Evolutionary conservation across 176 grass and related monocot species (phyloP).

Genomic region (Tillandsia leiboldiana): DNA sequence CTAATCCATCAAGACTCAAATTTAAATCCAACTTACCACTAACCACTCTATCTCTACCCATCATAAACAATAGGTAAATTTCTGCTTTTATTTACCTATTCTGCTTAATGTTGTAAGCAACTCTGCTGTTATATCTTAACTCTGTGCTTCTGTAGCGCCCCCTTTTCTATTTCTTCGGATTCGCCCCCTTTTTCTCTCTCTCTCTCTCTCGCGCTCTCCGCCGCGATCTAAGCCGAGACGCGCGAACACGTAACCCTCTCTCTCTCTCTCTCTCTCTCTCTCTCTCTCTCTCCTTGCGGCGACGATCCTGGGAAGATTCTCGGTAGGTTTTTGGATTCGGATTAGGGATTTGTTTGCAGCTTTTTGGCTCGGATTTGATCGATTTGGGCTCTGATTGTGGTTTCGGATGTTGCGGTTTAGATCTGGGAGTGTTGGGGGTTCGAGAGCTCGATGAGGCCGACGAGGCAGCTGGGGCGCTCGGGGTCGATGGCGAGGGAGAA

Average conservation of each 20-base stretch:
- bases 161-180: too few species aligned
- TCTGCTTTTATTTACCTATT: too few species aligned
- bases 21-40: too few species aligned
- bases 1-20: too few species aligned
- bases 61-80: too few species aligned
- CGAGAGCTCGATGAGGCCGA: slow-evolving; percentile 24
- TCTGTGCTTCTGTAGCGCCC: too few species aligned
- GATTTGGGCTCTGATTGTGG: neutral
- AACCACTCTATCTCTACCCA: too few species aligned
- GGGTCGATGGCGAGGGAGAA: slow-evolving; percentile 23
- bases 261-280: neutral
- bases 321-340: neutral
- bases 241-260: neutral
- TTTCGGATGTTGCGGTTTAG: neutral
- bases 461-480: slow-evolving; percentile 32
- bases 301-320: neutral
- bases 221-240: neutral
- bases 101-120: too few species aligned
- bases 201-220: too few species aligned
- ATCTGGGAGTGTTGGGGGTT: slow-evolving; percentile 4
- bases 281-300: neutral
- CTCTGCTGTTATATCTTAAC: too few species aligned
- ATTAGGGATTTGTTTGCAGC: neutral
- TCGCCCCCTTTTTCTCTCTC: too few species aligned
- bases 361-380: neutral